Evolutionary conservation across 1,284 basidiomycete genomes (phyloP).

Genomic region (Coriolopsis trogii): DNA sequence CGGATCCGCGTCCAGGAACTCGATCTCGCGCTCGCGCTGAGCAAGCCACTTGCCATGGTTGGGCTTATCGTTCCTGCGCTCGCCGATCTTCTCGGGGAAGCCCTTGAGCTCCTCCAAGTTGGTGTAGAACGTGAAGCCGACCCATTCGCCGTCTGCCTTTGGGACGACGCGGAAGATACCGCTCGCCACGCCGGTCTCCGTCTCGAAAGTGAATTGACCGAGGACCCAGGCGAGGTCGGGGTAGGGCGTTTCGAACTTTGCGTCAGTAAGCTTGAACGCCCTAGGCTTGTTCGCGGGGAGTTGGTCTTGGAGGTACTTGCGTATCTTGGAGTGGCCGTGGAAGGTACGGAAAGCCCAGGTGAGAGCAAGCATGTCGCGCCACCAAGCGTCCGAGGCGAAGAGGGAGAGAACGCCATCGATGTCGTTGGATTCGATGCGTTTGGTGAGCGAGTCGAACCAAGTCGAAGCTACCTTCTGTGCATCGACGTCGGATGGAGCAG

Average conservation of each 20-base stretch:
- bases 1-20: conserved; percentile 43
- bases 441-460: conserved; percentile 51
- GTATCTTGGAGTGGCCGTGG: conserved; percentile 44
- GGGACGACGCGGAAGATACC: conserved; percentile 61
- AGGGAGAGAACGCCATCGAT: conserved; percentile 40
- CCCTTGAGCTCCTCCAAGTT: conserved; percentile 59
- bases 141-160: conserved; percentile 52
- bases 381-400: conserved; percentile 50
- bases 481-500: conserved; percentile 39
- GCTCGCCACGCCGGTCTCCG: conserved; percentile 48
- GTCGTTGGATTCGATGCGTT: conserved; percentile 38
- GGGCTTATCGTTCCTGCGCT: conserved; percentile 40
- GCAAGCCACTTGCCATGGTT: conserved; percentile 46
- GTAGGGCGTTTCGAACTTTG: conserved; percentile 43
- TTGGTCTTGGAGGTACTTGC: conserved; percentile 48
- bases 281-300: conserved; percentile 41
- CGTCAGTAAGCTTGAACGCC: conserved; percentile 45
- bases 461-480: conserved; percentile 39
- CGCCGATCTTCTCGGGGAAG: conserved; percentile 48
- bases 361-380: conserved; percentile 63
- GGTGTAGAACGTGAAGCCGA: conserved; percentile 59
- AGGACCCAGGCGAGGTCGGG: conserved; percentile 63
- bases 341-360: conserved; percentile 73
- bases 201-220: conserved; percentile 62
- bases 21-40: conserved; percentile 42